Base-by-base conservation (phyloP, 2,329 filamentous ascomycete genomes). In the Fusarium nodosum region DNA sequence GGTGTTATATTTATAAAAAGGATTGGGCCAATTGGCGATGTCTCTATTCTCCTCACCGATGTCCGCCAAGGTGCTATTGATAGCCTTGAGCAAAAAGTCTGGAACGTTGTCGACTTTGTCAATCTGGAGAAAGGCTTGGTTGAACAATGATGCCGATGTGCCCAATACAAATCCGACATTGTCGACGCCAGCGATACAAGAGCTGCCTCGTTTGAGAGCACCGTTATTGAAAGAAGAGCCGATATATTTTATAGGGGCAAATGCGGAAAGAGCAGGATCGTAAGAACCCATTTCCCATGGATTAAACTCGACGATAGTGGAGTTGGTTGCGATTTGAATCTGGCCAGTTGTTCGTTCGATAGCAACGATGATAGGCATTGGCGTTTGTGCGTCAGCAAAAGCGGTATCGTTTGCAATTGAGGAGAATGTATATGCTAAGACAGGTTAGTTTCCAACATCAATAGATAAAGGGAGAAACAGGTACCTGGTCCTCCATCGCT, bases 131-230 rank as follows among this genome's bases (percentile, higher is more conserved):
- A 97, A 80, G 73, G 92, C 87, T 73, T 89, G 84, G 81, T 97
- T 97, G 85, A 97, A 97, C 3, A 97, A 84, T 1, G 92, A 91
- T 2, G 90, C 93, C 24, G 91, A 93, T 0, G 94, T 97, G 52
- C 94, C 94, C 88, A 97, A 93, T 28, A 97, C 83, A 75, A 88
- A 97, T 9, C 93, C 93, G 26, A 87, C 87, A 72, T 94, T 94
- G 79, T 97, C 94, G 68, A 94, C 94, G 1, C 94, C 94, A 10
- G 86, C 83, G 18, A 97, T 85, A 75, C 94, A 97, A 30, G 80
- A 77, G 44, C 86, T 85, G 57, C 84, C 77, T 13, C 82, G 76
- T 0, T 86, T 80, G 22, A 96, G 78, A 10, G 77, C 75, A 22
- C 93, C 93, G 8, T 81, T 83, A 6, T 39, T 83, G 85, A 77